phyloP scores from a whole-genome alignment of 139 green algal genomes.

The Coelastrella sp. region DNA sequence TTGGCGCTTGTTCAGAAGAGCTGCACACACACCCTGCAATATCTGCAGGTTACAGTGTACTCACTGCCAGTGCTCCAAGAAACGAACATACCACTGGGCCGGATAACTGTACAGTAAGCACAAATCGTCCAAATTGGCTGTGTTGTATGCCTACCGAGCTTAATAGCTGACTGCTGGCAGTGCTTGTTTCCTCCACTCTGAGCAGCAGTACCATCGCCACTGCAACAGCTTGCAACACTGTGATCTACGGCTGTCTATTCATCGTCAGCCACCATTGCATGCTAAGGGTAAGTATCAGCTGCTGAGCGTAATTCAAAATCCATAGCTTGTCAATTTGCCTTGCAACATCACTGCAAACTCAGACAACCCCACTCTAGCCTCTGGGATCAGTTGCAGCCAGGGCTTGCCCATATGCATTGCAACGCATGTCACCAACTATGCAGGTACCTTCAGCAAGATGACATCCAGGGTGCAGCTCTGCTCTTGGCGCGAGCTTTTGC shows the following conservation, averaged over 20 bases:
- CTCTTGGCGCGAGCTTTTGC: background rate
- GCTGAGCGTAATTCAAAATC: background rate
- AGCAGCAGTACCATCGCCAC: background rate
- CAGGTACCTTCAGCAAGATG: background rate
- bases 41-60: background rate
- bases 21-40: background rate
- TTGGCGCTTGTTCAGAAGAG: background rate
- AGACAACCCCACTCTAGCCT: background rate
- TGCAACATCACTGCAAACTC: background rate
- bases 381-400: background rate
- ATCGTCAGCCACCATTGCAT: background rate
- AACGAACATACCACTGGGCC: background rate
- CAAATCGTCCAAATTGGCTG: background rate
- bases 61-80: background rate
- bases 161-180: background rate
- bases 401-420: background rate
- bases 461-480: background rate
- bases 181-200: background rate
- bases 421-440: background rate
- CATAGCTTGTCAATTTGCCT: background rate
- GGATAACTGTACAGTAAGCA: background rate
- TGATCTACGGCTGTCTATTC: background rate
- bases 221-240: background rate
- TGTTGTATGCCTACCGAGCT: background rate
- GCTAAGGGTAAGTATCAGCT: background rate